Evolutionary conservation across 2,329 filamentous ascomycete species (phyloP), one percentile per base, ranked within the genome.

Genomic region (Fusarium devonianum): DNA sequence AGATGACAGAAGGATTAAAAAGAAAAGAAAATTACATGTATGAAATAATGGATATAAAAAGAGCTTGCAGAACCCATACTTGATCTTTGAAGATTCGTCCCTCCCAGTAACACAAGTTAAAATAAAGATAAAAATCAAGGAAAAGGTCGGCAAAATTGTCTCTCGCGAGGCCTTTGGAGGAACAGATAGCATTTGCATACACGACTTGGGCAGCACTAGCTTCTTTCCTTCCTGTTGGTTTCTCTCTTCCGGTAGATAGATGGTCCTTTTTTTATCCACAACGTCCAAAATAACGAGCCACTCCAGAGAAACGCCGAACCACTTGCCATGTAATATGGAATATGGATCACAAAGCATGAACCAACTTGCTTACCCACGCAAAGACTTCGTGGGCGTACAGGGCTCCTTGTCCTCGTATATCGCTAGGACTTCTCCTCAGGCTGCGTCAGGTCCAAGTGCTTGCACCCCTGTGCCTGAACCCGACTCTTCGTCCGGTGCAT

Each of bases 401-500:
- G 49, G 44, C 39, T 56, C 45, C 34, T 51, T 44, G 21, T 37
- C 55, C 55, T 43, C 19, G 11, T 18, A 52, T 53, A 45, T 58
- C 49, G 48, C 49, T 56, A 50, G 43, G 49, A 50, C 56, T 63
- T 62, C 47, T 50, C 57, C 56, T 33, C 59, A 49, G 52, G 56
- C 47, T 49, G 53, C 58, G 37, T 57, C 51, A 50, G 55, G 58
- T 56, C 54, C 56, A 61, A 61, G 52, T 56, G 45, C 45, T 50
- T 59, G n/a, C n/a, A 62, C 60, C 55, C 60, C 55, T 65, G 60
- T 68, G 64, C 64, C 53, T 63, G 70, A 65, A 72, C 64, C 67
- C 66, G 68, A 72, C 70, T 73, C 71, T 67, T 65, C 67, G 51
- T 69, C 67, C 69, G 59, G 71, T 74, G 72, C 71, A 70, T 62